Percentiles rank a stretch among this genome's conserved stretches.
Conservation (phyloP, 345 rosid genomes). For the Eucalyptus tenuipes region DNA sequence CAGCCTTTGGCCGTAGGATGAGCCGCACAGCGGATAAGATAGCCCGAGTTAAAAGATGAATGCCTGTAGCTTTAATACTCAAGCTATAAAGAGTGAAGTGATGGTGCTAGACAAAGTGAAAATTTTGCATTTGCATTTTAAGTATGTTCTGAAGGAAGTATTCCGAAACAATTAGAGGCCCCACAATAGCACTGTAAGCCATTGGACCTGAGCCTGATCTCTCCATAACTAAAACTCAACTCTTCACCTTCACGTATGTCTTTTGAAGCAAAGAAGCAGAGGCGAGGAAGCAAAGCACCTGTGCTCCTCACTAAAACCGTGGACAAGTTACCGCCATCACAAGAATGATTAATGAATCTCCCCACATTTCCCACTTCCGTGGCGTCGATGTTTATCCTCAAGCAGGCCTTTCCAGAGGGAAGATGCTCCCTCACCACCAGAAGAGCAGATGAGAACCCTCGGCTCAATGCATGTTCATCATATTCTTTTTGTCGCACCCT, state of each 20-base stretch:
- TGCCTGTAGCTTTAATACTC: neutral
- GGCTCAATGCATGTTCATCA: slow-evolving; percentile 38
- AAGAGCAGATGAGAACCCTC: slow-evolving; percentile 49
- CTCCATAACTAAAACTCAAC: slow-evolving; percentile 78
- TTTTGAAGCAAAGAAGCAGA: slow-evolving; percentile 75
- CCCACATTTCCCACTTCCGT: slow-evolving; percentile 68
- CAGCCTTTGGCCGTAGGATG: neutral
- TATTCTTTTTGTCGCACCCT: slow-evolving; percentile 49
- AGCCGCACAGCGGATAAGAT: neutral
- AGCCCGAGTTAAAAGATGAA: neutral
- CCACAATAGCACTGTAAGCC: slow-evolving; percentile 66
- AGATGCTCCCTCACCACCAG: slow-evolving; percentile 89
- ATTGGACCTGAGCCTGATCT: slow-evolving; percentile 22
- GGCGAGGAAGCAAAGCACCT: slow-evolving; percentile 53
- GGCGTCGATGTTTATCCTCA: slow-evolving; percentile 80
- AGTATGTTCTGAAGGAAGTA: slow-evolving; percentile 63
- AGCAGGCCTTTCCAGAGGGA: slow-evolving; percentile 75
- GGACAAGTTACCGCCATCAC: slow-evolving; percentile 74
- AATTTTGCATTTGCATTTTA: neutral
- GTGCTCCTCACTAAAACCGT: slow-evolving; percentile 48
- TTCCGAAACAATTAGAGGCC: slow-evolving; percentile 54
- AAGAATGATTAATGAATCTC: slow-evolving; percentile 84
- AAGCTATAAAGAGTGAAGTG: neutral
- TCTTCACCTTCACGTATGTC: slow-evolving; percentile 55
- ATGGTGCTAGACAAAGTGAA: neutral